Evolutionary conservation across 192 early-diverging fungal species (phyloP), one percentile per base, ranked within the genome.

Genomic region (Coemansia sp.): DNA sequence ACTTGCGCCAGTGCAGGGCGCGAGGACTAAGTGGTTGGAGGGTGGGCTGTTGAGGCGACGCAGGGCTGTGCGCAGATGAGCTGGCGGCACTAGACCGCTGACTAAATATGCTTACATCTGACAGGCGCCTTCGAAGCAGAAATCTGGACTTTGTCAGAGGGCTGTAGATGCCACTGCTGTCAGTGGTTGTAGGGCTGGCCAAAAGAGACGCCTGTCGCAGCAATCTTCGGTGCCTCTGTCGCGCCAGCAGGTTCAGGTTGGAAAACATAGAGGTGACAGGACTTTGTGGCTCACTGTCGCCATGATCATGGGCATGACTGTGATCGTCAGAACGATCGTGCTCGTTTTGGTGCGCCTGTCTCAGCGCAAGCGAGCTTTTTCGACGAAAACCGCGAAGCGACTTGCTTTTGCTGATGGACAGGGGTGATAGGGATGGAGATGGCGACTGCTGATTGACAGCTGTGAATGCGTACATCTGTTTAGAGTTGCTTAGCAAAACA

Each of bases 71-170:
- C 2, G 28, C 17, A 28, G 39, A 5, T 17, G 41, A 45, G 61
- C 39, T 62, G 14, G n/a, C 37, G 22, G 20, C 7, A 20, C 61
- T 62, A 3, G 61, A 48, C 37, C 22, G 38, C n/a, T 32, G 20
- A 39, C 61, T 60, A 35, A 36, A 60, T 38, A 18, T 62, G 37
- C 61, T 62, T 5, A 17, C 20, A 45, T 62, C 36, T 2, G 61
- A 62, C 39, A 41, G 1, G 3, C 41, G 61, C 39, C 61, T 9
- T 45, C 61, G 41, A 2, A 33, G 61, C 61, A 62, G 28, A 18
- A 45, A 38, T 8, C 20, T 33, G 8, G 61, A 62, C 41, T 22
- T 22, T 48, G 61, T 6, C 17, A 17, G 20, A 9, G 37, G 61
- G 17, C 39, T 62, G 5, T 22, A 15, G 37, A n/a, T 48, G 38